Percentiles rank a stretch among this genome's conserved stretches.
Conservation (phyloP, 2,329 filamentous ascomycete genomes). For the Colletotrichum sp. region DNA sequence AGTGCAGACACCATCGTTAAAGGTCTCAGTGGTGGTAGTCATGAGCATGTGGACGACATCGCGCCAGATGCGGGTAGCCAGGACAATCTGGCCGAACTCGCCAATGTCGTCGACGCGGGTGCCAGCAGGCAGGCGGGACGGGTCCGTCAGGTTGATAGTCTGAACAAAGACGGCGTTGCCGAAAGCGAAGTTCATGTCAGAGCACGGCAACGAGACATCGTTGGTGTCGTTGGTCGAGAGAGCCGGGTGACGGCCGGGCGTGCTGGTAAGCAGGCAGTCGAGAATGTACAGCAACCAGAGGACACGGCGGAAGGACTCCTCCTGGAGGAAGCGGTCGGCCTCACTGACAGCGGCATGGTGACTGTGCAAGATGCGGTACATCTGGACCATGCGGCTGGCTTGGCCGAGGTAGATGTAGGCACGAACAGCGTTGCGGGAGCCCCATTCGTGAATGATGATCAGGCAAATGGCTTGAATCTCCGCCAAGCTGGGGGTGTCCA, state of each 20-base stretch:
- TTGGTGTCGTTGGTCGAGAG: conserved; percentile 59
- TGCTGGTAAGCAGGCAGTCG: conserved; percentile 67
- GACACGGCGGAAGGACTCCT: conserved; percentile 66
- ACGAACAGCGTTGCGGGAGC: conserved; percentile 64
- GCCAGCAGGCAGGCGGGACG: conserved; percentile 41
- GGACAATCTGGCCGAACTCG: conserved; percentile 66
- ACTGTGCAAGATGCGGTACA: conserved; percentile 65
- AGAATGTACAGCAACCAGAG: conserved; percentile 69
- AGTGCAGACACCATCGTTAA: conserved; percentile 58
- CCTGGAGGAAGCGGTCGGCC: conserved; percentile 64
- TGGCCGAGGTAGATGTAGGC: conserved; percentile 69
- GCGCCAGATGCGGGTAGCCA: conserved; percentile 66
- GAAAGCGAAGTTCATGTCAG: conserved; percentile 68
- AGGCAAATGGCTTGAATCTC: conserved; percentile 68
- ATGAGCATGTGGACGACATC: conserved; percentile 68
- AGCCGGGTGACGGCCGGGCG: conserved; percentile 63
- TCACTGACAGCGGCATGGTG: conserved; percentile 55
- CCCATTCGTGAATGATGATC: conserved; percentile 68
- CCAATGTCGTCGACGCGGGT: conserved; percentile 56
- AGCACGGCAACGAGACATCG: conserved; percentile 62
- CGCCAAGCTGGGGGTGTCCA: conserved; percentile 64
- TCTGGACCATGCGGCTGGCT: conserved; percentile 68
- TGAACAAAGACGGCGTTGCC: conserved; percentile 64
- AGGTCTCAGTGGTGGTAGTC: conserved; percentile 54
- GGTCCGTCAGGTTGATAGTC: conserved; percentile 52